These are phyloP conservation scores for Pseudotulostoma volvatum DNA, from an alignment of 495 filamentous ascomycete species.

Conservation along the genomic window DNA sequence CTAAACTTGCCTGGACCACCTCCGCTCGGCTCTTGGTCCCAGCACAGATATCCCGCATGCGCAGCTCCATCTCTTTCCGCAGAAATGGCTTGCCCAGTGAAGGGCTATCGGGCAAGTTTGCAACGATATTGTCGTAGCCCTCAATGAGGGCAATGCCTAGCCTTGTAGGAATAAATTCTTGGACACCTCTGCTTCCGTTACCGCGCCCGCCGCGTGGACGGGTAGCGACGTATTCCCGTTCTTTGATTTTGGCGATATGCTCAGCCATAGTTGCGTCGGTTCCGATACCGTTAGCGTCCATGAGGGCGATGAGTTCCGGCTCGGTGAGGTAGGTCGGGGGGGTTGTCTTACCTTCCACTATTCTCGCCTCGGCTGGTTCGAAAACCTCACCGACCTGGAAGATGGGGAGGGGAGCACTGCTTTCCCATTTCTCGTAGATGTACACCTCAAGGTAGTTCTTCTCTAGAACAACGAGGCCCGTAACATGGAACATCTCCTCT, in stretches of 20 bases:
- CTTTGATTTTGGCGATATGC: slow-evolving; percentile 89
- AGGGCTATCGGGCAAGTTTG: slow-evolving; percentile 52
- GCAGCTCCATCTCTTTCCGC: slow-evolving; percentile 89
- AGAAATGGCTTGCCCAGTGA: slow-evolving; percentile 94
- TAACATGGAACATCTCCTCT: slow-evolving; percentile 61
- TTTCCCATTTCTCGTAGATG: slow-evolving; percentile 88
- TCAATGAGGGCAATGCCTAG: slow-evolving; percentile 81
- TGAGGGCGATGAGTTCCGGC: slow-evolving; percentile 89
- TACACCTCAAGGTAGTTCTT: slow-evolving; percentile 93
- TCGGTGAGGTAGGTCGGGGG: slow-evolving; percentile 82
- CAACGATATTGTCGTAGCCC: slow-evolving; percentile 72
- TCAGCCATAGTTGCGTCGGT: slow-evolving; percentile 99
- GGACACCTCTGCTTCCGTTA: slow-evolving; percentile 37
- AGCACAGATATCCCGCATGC: slow-evolving; percentile 89
- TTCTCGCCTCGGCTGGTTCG: slow-evolving; percentile 74
- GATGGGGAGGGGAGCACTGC: slow-evolving; percentile 62
- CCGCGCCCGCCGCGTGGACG: slow-evolving; percentile 34
- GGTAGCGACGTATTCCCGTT: slow-evolving; percentile 64
- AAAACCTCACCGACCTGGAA: slow-evolving; percentile 68
- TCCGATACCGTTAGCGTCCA: slow-evolving; percentile 97
- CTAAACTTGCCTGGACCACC: slow-evolving; percentile 64
- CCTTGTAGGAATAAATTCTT: slow-evolving; percentile 81
- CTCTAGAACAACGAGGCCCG: slow-evolving; percentile 71
- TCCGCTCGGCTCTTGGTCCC: slow-evolving; percentile 56
- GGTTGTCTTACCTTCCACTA: slow-evolving; percentile 73